A percentile compares a stretch with the other conserved stretches of the same genome.
phyloP scores from a whole-genome alignment of 2,329 filamentous ascomycete genomes.

The Cercospora sojina region DNA sequence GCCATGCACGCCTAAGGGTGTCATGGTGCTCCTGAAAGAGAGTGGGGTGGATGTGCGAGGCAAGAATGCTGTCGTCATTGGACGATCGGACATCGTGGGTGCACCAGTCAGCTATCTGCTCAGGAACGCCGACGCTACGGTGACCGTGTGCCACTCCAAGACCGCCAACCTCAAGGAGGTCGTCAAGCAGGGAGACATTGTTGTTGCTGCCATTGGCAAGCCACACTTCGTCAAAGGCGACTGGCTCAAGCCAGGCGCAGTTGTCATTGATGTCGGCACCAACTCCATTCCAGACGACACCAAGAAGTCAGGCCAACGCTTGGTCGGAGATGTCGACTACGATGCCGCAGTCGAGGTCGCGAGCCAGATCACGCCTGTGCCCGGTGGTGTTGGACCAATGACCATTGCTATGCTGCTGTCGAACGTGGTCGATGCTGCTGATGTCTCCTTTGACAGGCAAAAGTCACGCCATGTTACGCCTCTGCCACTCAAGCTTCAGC shows the following conservation, averaged over 20 bases:
- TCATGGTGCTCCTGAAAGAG: slow-evolving; percentile 88
- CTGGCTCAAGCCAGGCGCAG: slow-evolving; percentile 90
- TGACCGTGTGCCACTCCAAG: slow-evolving; percentile 92
- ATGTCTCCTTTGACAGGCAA: slow-evolving; percentile 76
- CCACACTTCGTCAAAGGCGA: slow-evolving; percentile 87
- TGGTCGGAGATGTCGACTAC: slow-evolving; percentile 94
- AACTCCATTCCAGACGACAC: slow-evolving; percentile 88
- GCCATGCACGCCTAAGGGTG: slow-evolving; percentile 94
- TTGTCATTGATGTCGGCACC: slow-evolving; percentile 96
- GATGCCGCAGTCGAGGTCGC: slow-evolving; percentile 81
- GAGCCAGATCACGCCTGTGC: slow-evolving; percentile 91
- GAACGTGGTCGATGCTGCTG: slow-evolving; percentile 87
- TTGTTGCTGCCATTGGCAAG: slow-evolving; percentile 88
- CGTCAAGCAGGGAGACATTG: slow-evolving; percentile 80
- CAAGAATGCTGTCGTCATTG: slow-evolving; percentile 92
- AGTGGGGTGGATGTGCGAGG: slow-evolving; percentile 79
- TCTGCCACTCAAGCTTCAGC: slow-evolving; percentile 74
- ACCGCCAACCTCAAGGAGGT: slow-evolving; percentile 71
- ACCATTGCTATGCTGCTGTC: slow-evolving; percentile 97
- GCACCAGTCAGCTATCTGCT: slow-evolving; percentile 94
- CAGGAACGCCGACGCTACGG: slow-evolving; percentile 93
- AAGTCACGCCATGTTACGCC: slow-evolving; percentile 77
- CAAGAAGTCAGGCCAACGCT: slow-evolving; percentile 86
- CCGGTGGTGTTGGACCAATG: slow-evolving; percentile 96
- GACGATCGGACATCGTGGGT: slow-evolving; percentile 94